A percentile compares a stretch with the other conserved stretches of the same genome.
phyloP scores from a whole-genome alignment of 495 filamentous ascomycete genomes.

The Daldinia vernicosa region DNA sequence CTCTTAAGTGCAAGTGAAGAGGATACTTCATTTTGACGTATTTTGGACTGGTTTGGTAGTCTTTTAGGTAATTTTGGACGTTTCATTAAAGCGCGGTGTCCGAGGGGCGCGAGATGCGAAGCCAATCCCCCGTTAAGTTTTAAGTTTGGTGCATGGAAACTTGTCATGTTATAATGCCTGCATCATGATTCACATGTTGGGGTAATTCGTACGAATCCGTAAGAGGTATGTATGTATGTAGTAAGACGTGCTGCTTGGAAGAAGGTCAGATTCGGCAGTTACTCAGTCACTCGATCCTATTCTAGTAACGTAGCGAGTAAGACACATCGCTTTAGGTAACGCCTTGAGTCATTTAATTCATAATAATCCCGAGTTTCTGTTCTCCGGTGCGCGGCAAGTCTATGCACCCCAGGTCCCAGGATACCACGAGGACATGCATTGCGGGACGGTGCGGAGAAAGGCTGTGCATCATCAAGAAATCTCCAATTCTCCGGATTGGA shows the following conservation, averaged over 20 bases:
- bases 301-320: not conserved
- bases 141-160: not conserved
- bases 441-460: conserved; percentile 32
- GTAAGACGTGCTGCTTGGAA: not conserved
- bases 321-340: not conserved
- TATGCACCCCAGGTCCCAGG: not conserved
- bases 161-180: not conserved
- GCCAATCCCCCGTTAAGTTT: not conserved
- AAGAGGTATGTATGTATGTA: too few species aligned
- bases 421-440: conserved; percentile 12
- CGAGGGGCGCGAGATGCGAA: not conserved
- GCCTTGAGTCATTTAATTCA: conserved; percentile 9
- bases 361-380: not conserved
- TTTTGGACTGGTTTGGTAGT: not conserved
- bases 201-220: not conserved
- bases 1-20: too few species aligned
- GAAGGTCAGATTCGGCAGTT: conserved; percentile 17
- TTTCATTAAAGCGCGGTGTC: not conserved
- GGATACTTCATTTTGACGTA: not conserved
- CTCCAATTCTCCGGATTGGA: conserved; percentile 36
- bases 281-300: not conserved
- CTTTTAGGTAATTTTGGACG: not conserved
- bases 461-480: conserved; percentile 21
- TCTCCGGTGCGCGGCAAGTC: not conserved
- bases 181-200: not conserved